Conservation (phyloP, 208 protist species). For the Leptomonas seymouri region DNA sequence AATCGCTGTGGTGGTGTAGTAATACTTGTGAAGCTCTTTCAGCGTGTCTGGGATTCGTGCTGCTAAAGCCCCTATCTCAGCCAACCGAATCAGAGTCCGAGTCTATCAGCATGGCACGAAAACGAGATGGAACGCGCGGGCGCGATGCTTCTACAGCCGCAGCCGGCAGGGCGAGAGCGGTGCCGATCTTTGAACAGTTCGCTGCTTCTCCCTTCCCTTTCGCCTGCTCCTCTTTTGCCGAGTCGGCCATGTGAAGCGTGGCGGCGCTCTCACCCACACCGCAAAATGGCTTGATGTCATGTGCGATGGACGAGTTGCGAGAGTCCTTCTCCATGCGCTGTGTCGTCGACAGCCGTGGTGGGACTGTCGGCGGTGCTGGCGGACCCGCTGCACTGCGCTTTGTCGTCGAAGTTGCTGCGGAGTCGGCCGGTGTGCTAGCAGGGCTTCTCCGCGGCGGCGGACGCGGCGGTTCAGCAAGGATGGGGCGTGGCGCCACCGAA, state of each 20-base stretch:
- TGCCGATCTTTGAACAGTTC: not conserved
- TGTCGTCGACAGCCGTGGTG: not conserved
- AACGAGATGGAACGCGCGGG: conserved; percentile 21
- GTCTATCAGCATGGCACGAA: conserved; percentile 25
- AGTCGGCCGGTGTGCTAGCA: not conserved
- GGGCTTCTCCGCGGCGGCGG: conserved; percentile 2
- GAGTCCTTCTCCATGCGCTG: not conserved
- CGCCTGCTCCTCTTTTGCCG: not conserved
- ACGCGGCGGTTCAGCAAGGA: conserved; percentile 1
- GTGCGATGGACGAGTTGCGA: conserved; percentile 8
- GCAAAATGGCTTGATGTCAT: not conserved
- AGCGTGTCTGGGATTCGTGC: too few relatives aligned
- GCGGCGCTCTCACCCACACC: conserved; percentile 1
- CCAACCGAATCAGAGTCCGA: conserved; percentile 31
- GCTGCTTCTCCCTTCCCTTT: not conserved
- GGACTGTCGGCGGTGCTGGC: not conserved
- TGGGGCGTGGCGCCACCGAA: not conserved
- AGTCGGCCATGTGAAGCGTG: not conserved
- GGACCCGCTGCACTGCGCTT: not conserved
- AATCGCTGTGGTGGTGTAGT: too few relatives aligned
- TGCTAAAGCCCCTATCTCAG: not conserved
- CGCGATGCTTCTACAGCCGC: not conserved
- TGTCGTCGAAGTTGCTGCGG: conserved; percentile 1
- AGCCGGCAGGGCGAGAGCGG: not conserved
- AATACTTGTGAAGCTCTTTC: too few relatives aligned